Conservation (phyloP, 495 filamentous ascomycete genomes). For the Cercophora newfieldiana region DNA sequence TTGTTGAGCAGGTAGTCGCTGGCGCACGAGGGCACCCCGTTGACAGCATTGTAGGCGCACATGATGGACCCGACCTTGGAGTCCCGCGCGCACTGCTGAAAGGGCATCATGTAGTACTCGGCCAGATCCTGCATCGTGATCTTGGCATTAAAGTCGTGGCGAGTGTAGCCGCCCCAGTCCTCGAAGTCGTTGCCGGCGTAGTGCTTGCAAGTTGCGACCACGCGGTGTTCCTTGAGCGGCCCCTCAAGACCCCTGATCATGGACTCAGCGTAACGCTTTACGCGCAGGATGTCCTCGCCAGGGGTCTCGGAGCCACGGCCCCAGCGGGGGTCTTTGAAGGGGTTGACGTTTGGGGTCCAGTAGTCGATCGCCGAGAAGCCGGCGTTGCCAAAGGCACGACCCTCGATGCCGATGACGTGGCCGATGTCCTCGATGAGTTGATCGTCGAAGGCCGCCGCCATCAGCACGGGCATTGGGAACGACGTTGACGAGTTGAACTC, state of each 20-base stretch:
- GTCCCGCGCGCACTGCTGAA: constrained; percentile 48
- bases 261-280: constrained; percentile 41
- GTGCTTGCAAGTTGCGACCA: constrained; percentile 45
- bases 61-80: constrained; percentile 48
- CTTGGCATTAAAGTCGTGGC: constrained; percentile 42
- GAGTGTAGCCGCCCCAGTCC: constrained; percentile 36
- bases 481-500: constrained; percentile 48
- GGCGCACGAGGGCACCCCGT: constrained; percentile 48
- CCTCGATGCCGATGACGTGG: constrained; percentile 57
- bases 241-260: constrained; percentile 38
- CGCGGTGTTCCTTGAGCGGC: constrained; percentile 12
- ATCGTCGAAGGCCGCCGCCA: constrained; percentile 51
- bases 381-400: constrained; percentile 63
- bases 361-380: constrained; percentile 59
- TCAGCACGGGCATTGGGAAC: constrained; percentile 49
- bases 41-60: constrained; percentile 52
- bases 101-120: constrained; percentile 50
- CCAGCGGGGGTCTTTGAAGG: constrained; percentile 54
- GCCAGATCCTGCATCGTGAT: constrained; percentile 45
- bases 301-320: constrained; percentile 38
- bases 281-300: constrained; percentile 43
- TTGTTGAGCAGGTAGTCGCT: constrained; percentile 42
- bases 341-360: constrained; percentile 71
- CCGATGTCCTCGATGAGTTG: constrained; percentile 43
- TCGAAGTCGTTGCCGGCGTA: constrained; percentile 60